phyloP scores from a whole-genome alignment of 1,284 basidiomycete species.

The Irpex sp. region DNA sequence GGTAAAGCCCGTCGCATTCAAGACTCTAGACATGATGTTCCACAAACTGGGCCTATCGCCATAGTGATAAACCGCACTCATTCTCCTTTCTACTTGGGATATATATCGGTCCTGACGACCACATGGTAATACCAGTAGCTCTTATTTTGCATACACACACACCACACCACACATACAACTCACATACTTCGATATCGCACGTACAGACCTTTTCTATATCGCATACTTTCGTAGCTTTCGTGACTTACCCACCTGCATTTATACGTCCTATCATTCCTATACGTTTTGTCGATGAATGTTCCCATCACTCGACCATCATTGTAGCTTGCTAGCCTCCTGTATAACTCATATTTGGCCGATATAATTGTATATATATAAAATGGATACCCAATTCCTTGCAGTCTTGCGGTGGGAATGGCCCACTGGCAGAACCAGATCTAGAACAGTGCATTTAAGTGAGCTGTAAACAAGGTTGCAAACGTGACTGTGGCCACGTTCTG shows the following conservation, averaged over 20 bases:
- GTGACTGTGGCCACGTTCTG: too few species aligned
- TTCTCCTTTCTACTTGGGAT: neutral
- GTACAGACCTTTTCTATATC: neutral
- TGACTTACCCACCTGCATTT: neutral
- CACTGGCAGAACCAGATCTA: too few species aligned
- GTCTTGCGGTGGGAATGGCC: too few species aligned
- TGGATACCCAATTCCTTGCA: neutral
- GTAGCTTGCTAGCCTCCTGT: neutral
- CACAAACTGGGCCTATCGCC: constrained; percentile 64
- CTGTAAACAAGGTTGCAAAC: too few species aligned
- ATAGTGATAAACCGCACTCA: constrained; percentile 14
- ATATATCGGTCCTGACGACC: neutral
- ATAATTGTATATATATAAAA: neutral
- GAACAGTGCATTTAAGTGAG: too few species aligned
- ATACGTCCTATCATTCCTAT: neutral
- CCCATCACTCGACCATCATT: neutral
- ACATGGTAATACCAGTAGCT: neutral
- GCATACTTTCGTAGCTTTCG: neutral
- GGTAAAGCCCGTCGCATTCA: constrained; percentile 89
- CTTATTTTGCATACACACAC: too few species aligned
- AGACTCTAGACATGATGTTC: constrained; percentile 83
- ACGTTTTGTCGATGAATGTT: neutral
- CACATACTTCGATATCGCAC: neutral
- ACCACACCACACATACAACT: too few species aligned
- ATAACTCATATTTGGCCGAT: neutral